A percentile compares a stretch with the other conserved stretches of the same genome.
These are phyloP conservation scores for Cenchrus purpureus DNA, from an alignment of 176 grass and related monocot genomes.

Conservation along the genomic window DNA sequence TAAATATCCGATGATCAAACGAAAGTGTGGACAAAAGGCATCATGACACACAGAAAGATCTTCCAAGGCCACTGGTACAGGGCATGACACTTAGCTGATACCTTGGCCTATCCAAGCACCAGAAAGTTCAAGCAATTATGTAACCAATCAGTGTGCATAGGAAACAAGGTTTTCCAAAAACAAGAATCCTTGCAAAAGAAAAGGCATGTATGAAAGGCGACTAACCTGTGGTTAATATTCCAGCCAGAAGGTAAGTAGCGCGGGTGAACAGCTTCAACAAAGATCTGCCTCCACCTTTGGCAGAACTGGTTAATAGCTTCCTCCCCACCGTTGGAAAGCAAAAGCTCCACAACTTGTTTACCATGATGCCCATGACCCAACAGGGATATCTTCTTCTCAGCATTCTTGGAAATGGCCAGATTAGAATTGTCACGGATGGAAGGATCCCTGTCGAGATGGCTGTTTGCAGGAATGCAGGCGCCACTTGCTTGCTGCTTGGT, in stretches of 20 bases:
- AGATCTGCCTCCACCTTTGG: conserved; percentile 89
- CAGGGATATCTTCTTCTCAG: conserved; percentile 68
- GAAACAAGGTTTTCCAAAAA: background rate
- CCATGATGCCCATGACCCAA: conserved; percentile 89
- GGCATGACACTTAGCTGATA: background rate
- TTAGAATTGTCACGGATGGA: conserved; percentile 40
- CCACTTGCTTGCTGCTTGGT: conserved; percentile 20
- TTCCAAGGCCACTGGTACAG: conserved; percentile 14
- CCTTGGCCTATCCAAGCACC: background rate
- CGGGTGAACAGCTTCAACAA: conserved; percentile 81
- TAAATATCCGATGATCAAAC: conserved; percentile 36
- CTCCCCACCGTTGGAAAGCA: conserved; percentile 63
- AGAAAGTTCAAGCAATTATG: background rate
- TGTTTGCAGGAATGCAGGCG: conserved; percentile 22
- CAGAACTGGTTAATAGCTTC: conserved; percentile 74
- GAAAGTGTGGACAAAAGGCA: conserved; percentile 2
- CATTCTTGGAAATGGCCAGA: conserved; percentile 38
- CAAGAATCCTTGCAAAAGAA: background rate
- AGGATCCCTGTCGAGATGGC: conserved; percentile 35
- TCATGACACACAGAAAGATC: background rate
- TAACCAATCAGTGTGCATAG: conserved; percentile 1
- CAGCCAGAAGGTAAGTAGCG: conserved; percentile 82
- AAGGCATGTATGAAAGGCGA: background rate
- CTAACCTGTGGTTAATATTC: conserved; percentile 92
- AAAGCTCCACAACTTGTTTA: conserved; percentile 84